phyloP scores from a whole-genome alignment of 1,284 basidiomycete species.

The Tilletiaria anomala region DNA sequence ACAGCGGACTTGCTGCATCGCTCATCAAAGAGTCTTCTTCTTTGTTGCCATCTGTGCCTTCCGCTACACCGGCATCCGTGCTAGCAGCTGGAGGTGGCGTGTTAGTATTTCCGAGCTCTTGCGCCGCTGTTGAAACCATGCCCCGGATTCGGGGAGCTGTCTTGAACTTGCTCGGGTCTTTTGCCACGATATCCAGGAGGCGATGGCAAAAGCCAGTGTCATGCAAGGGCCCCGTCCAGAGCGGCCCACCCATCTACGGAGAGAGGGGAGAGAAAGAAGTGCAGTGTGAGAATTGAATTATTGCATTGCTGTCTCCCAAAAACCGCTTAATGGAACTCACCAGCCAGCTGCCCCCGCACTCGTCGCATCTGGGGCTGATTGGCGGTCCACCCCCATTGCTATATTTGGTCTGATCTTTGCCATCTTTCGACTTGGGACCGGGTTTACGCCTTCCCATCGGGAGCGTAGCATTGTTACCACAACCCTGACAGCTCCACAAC shows the following conservation, averaged over 20 bases:
- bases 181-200: constrained; percentile 57
- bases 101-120: constrained; percentile 45
- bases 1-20: constrained; percentile 44
- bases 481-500: constrained; percentile 30
- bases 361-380: constrained; percentile 54
- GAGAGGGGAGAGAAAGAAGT: not conserved
- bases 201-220: constrained; percentile 58
- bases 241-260: constrained; percentile 67
- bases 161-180: constrained; percentile 50
- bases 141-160: constrained; percentile 78
- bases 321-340: not conserved
- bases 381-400: constrained; percentile 62
- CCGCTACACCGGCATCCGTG: too few relatives aligned
- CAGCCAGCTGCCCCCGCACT: constrained; percentile 64
- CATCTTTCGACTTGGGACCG: constrained; percentile 14
- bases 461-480: constrained; percentile 23
- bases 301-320: too few relatives aligned
- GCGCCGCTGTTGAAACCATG: constrained; percentile 77
- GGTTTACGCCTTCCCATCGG: constrained; percentile 20
- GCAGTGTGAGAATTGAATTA: too few relatives aligned
- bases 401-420: constrained; percentile 26
- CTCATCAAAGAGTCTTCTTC: not conserved
- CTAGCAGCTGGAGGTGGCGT: not conserved
- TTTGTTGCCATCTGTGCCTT: too few relatives aligned
- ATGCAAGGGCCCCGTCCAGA: constrained; percentile 88